These are phyloP conservation scores for Aspergillus nidulans DNA, from an alignment of 495 filamentous ascomycete genomes.

Conservation along the genomic window DNA sequence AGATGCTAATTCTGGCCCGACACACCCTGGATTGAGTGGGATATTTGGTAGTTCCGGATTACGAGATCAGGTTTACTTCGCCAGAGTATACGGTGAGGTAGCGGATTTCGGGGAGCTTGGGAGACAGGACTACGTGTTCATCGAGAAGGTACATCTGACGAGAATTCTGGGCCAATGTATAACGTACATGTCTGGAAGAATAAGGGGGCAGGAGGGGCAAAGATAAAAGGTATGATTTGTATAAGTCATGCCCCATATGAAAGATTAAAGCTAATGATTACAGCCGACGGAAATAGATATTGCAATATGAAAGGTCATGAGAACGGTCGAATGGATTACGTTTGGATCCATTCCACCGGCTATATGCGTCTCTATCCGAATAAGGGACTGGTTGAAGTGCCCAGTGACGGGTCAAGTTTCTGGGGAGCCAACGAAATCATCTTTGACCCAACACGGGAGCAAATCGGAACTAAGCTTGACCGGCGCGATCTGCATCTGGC, in stretches of 20 bases:
- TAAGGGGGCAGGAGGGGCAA: neutral
- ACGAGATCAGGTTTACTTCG: neutral
- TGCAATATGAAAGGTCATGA: conserved; percentile 7
- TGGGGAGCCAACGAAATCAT: neutral
- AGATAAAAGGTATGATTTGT: conserved; percentile 1
- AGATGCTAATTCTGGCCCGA: neutral
- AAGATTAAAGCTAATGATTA: neutral
- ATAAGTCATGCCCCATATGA: neutral
- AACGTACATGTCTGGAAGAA: conserved; percentile 4
- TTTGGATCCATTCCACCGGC: conserved; percentile 2
- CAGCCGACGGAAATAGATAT: conserved; percentile 1
- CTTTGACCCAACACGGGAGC: neutral
- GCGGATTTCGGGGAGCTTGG: neutral
- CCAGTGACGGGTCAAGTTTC: neutral
- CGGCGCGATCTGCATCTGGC: conserved; percentile 1
- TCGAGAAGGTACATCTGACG: neutral
- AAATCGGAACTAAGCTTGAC: neutral
- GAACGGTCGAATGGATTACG: neutral
- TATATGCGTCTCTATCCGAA: neutral
- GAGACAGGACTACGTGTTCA: neutral
- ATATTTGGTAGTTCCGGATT: neutral
- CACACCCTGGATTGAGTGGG: neutral
- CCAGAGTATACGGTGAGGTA: neutral
- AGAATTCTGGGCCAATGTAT: no score
- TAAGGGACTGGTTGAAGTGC: neutral